Percentiles rank a stretch among this genome's conserved stretches.
Evolutionary conservation across 495 filamentous ascomycete species (phyloP).

Genomic region (Chaetomium cochliodes): DNA sequence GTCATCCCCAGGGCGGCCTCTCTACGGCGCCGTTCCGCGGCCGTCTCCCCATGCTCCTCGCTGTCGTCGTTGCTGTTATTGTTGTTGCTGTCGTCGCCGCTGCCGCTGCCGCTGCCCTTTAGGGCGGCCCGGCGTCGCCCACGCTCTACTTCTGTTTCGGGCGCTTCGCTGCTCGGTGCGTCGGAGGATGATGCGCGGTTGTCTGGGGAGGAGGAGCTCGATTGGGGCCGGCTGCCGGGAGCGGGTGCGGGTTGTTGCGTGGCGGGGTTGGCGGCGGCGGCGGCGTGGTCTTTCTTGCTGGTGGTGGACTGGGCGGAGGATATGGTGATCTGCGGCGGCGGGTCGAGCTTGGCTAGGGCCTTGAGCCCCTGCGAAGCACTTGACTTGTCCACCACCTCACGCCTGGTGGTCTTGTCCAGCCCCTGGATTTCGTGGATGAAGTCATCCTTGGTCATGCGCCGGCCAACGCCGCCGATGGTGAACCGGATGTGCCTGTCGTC

Average conservation of each 20-base stretch:
- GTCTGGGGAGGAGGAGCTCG: constrained; percentile 21
- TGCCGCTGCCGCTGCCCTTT: constrained; percentile 28
- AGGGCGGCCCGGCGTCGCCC: constrained; percentile 44
- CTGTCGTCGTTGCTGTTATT: constrained; percentile 26
- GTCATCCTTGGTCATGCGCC: constrained; percentile 82
- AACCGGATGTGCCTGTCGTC: constrained; percentile 85
- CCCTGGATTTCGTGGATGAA: constrained; percentile 82
- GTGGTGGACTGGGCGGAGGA: constrained; percentile 6
- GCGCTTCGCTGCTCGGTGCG: constrained; percentile 26
- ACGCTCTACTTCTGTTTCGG: constrained; percentile 45
- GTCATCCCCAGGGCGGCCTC: constrained; percentile 75
- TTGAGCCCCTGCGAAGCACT: constrained; percentile 60
- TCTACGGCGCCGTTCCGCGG: constrained; percentile 77
- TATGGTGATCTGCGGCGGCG: constrained; percentile 24
- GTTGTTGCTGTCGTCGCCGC: constrained; percentile 33
- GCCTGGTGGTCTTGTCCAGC: constrained; percentile 73
- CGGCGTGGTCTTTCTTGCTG: constrained; percentile 19
- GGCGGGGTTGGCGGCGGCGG: constrained; percentile 1
- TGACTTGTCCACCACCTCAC: constrained; percentile 66
- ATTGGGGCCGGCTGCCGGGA: constrained; percentile 17
- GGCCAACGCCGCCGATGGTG: constrained; percentile 70
- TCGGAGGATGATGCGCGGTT: constrained; percentile 19
- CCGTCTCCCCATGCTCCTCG: constrained; percentile 65
- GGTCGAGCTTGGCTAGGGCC: constrained; percentile 53
- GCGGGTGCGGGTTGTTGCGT: neutral